Evolutionary conservation across 768 basidiomycete species (phyloP), one percentile per base, ranked within the genome.

Genomic region (Fibroporia radiculosa): DNA sequence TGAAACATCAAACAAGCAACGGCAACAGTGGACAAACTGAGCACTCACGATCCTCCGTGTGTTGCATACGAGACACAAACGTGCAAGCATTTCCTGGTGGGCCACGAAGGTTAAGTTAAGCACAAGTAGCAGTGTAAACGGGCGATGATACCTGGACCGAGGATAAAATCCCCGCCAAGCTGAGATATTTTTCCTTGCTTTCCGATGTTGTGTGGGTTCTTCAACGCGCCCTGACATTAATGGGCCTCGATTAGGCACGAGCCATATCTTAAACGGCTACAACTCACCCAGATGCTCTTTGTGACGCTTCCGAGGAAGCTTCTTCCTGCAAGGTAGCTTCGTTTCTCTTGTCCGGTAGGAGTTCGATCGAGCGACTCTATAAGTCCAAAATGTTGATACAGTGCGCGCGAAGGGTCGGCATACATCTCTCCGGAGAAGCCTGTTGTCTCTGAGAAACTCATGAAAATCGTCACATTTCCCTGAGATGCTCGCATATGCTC

Each of bases 301-400:
- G 71, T 31, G 1, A 61, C 55, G 40, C 65, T 71, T 0, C 43
- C 44, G 7, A 71, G 23, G 3, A 44, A 20, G 10, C 68, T 49
- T 28, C 26, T 52, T 12, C 54, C 51, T 0, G 57, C 62, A 13
- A 79, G 44, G 52, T 82, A 82, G 47, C 70, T 74, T 34, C 63
- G 65, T 42, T 63, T 71, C 49, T 64, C 23, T 50, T 74, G 59
- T 2, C 66, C 70, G 0, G 68, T 51, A 0, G 80, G 78, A 0
- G 77, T 75, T 7, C 25, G 44, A 4, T 60, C 58, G 2, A 78
- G 59, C 10, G 48, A 71, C 54, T 82, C 73, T 2, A 68, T 58
- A 71, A 88, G 77, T 1, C 81, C 83, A 0, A 89, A 68, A 0
- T 66, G 64, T 20, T 63, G 69, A 55, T 81, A 88, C 0, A 90